Percentiles rank a stretch among this genome's conserved stretches.
Conservation (phyloP, 371 early-diverging fungal species). For the Mortierella sp. region DNA sequence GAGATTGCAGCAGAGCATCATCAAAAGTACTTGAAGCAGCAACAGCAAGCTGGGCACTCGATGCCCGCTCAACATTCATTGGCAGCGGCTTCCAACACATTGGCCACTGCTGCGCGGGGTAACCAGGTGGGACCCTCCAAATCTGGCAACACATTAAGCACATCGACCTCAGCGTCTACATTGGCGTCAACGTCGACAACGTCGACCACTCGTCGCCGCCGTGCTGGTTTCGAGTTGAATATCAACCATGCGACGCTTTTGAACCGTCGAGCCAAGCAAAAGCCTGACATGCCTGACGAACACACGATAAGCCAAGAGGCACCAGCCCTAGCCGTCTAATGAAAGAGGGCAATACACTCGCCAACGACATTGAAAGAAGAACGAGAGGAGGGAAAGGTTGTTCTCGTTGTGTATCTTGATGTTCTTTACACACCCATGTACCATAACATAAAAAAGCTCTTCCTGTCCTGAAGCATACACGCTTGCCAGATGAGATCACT, state of each 20-base stretch:
- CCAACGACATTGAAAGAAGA: too few relatives aligned
- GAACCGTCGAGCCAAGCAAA: conserved; percentile 61
- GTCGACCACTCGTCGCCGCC: conserved; percentile 51
- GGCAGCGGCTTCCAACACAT: conserved; percentile 4
- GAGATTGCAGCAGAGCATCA: conserved; percentile 38
- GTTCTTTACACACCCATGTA: too few relatives aligned
- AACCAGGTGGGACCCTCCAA: conserved; percentile 31
- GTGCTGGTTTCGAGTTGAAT: conserved; percentile 61
- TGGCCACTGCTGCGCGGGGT: conserved; percentile 11
- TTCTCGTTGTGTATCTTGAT: too few relatives aligned
- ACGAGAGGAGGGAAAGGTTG: too few relatives aligned
- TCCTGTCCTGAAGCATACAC: too few relatives aligned
- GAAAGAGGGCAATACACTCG: too few relatives aligned
- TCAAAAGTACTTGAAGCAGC: conserved; percentile 36
- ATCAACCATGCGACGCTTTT: conserved; percentile 68
- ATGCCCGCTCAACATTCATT: conserved; percentile 28
- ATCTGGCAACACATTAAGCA: conserved; percentile 23
- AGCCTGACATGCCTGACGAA: not conserved
- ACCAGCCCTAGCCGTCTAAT: too few relatives aligned
- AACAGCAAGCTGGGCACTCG: conserved; percentile 33
- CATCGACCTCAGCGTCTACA: conserved; percentile 33
- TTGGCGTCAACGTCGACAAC: conserved; percentile 30
- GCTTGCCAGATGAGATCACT: too few relatives aligned
- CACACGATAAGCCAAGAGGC: too few relatives aligned
- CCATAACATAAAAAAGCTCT: too few relatives aligned